A percentile compares a stretch with the other conserved stretches of the same genome.
Evolutionary conservation across 768 basidiomycete species (phyloP).

Genomic region (Agrocybe praecox): DNA sequence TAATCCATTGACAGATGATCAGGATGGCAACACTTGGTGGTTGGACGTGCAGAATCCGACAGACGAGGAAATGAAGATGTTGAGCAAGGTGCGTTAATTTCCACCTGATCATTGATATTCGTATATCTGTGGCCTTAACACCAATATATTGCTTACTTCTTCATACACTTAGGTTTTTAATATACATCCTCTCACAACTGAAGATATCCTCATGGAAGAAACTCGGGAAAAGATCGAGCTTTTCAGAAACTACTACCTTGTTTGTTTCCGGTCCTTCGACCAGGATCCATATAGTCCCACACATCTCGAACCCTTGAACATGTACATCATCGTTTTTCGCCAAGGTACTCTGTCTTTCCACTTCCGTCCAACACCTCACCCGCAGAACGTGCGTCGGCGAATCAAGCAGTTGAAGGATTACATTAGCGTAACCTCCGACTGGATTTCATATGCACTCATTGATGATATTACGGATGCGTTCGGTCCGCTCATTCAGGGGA

Average conservation of each 20-base stretch:
- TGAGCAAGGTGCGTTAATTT: constrained; percentile 72
- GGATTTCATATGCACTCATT: constrained; percentile 99
- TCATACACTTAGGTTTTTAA: constrained; percentile 72
- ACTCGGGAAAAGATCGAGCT: constrained; percentile 99
- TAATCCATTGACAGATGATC: constrained; percentile 42
- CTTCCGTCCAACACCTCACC: constrained; percentile 95
- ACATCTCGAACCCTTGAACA: constrained; percentile 96
- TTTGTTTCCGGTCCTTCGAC: constrained; percentile 99
- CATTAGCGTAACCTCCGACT: constrained; percentile 97
- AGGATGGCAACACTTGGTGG: constrained; percentile 84
- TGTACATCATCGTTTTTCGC: constrained; percentile 99
- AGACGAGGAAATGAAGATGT: constrained; percentile 97
- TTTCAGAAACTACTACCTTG: constrained; percentile 97
- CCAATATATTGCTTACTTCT: background rate
- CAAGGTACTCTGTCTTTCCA: constrained; percentile 97
- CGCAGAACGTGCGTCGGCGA: constrained; percentile 95
- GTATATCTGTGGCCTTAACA: too few relatives aligned
- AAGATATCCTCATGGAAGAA: constrained; percentile 99
- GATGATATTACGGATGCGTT: constrained; percentile 99
- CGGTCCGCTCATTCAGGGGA: constrained; percentile 96
- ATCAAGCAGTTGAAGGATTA: constrained; percentile 99
- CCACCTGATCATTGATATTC: background rate
- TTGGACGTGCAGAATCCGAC: constrained; percentile 91
- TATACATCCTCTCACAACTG: constrained; percentile 97
- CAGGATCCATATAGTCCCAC: constrained; percentile 98